Percentiles rank a stretch among this genome's conserved stretches.
Evolutionary conservation across 805 yeast species (phyloP).

Genomic region (Yarrowia deformans): DNA sequence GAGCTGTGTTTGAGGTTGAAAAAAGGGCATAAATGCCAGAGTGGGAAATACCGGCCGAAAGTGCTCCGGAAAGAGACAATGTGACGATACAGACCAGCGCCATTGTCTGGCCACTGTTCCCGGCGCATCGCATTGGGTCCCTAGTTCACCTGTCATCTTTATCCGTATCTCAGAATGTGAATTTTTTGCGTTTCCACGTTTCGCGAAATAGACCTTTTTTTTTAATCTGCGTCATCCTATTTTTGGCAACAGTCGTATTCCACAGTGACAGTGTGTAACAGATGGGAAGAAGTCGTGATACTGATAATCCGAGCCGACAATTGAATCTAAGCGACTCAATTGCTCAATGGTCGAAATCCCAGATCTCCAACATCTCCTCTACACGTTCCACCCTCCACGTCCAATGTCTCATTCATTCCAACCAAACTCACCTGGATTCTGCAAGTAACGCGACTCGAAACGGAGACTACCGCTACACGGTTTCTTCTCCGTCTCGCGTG

Average conservation of each 20-base stretch:
- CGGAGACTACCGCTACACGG: neutral
- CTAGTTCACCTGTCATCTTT: neutral
- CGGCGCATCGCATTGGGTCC: neutral
- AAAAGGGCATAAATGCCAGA: neutral
- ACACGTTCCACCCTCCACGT: neutral
- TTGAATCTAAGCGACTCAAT: neutral
- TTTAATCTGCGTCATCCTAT: neutral
- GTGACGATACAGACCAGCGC: too few species aligned
- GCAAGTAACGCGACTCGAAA: slow-evolving; percentile 28
- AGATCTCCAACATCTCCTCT: neutral
- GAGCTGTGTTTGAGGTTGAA: slow-evolving; percentile 23
- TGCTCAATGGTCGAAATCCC: neutral
- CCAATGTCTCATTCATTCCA: slow-evolving; percentile 9
- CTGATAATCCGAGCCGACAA: neutral
- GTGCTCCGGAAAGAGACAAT: neutral
- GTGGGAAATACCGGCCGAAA: neutral
- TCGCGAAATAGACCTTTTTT: slow-evolving; percentile 4
- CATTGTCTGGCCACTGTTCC: too few species aligned
- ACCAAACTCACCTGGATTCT: neutral
- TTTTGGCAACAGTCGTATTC: neutral
- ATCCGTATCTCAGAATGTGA: neutral
- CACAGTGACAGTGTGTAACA: neutral
- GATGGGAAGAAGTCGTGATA: neutral
- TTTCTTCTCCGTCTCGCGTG: neutral
- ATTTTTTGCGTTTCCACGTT: slow-evolving; percentile 1